These are phyloP conservation scores for Gaultheria prostrata DNA, from an alignment of 148 eudicot genomes.

Conservation along the genomic window DNA sequence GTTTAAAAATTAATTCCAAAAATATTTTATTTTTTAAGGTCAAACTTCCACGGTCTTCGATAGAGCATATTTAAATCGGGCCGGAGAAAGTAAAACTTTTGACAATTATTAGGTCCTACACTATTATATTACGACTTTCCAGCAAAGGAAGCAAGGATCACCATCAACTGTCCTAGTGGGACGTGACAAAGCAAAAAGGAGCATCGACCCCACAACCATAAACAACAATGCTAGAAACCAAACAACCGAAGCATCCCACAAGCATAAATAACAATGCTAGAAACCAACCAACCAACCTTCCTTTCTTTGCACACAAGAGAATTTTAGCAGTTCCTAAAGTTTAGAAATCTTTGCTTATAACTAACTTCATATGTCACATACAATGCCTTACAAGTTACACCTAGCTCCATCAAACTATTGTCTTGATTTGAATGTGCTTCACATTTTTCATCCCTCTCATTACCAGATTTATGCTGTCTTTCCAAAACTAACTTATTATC, in stretches of 20 bases:
- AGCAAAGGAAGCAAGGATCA: no score
- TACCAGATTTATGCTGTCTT: not conserved
- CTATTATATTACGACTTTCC: no score
- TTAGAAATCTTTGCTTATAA: slow-evolving; percentile 5
- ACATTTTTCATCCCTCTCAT: not conserved
- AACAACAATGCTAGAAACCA: not conserved
- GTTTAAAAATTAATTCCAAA: no score
- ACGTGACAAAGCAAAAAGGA: no score
- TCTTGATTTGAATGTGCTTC: not conserved
- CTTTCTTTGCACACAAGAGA: not conserved
- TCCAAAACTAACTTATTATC: not conserved
- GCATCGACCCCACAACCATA: not conserved
- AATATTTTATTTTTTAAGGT: no score
- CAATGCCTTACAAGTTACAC: not conserved
- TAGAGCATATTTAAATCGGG: no score
- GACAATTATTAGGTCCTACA: no score
- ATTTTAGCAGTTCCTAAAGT: not conserved
- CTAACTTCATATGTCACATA: not conserved
- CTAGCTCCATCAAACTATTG: slow-evolving; percentile 4
- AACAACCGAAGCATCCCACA: not conserved
- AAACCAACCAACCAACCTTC: not conserved
- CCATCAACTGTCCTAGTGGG: no score
- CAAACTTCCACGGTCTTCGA: no score
- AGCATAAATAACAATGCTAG: not conserved
- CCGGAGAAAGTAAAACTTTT: no score